These are phyloP conservation scores for Ogataea pilisensis DNA, from an alignment of 805 yeast species.

Conservation along the genomic window DNA sequence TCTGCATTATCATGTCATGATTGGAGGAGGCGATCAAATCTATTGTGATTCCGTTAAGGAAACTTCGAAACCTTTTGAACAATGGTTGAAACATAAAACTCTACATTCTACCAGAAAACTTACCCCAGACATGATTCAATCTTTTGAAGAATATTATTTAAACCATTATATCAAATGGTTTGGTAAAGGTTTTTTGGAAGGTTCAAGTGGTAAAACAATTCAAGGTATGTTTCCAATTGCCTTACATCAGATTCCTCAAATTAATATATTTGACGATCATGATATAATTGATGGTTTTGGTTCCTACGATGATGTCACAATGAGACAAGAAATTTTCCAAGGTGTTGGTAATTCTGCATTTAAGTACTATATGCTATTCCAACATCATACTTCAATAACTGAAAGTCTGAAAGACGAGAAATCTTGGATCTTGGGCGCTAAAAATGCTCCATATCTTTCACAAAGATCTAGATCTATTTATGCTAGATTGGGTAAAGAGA, in stretches of 20 bases:
- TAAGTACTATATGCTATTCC: slow-evolving; percentile 86
- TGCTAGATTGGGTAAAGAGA: slow-evolving; percentile 68
- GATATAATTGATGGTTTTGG: slow-evolving; percentile 97
- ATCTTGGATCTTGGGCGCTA: slow-evolving; percentile 62
- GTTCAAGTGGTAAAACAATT: slow-evolving; percentile 57
- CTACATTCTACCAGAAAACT: slow-evolving; percentile 38
- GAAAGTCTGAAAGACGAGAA: slow-evolving; percentile 38
- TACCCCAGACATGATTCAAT: slow-evolving; percentile 44
- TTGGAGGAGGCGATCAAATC: slow-evolving; percentile 97
- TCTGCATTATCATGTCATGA: slow-evolving; percentile 80
- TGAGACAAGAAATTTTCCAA: slow-evolving; percentile 63
- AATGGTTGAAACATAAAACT: slow-evolving; percentile 60
- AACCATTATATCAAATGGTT: slow-evolving; percentile 82
- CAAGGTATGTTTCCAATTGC: slow-evolving; percentile 72
- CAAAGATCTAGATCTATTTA: slow-evolving; percentile 65
- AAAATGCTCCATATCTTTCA: slow-evolving; percentile 64
- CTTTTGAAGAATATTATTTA: slow-evolving; percentile 65
- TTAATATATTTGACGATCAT: slow-evolving; percentile 91
- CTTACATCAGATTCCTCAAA: slow-evolving; percentile 75
- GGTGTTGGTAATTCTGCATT: slow-evolving; percentile 77
- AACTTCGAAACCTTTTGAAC: slow-evolving; percentile 46
- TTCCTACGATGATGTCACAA: slow-evolving; percentile 72
- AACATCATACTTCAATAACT: slow-evolving; percentile 65
- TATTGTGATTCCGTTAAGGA: slow-evolving; percentile 79
- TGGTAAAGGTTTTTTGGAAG: slow-evolving; percentile 84